These are phyloP conservation scores for Pythium biforme DNA, from an alignment of 352 stramenopile genomes.

Conservation along the genomic window DNA sequence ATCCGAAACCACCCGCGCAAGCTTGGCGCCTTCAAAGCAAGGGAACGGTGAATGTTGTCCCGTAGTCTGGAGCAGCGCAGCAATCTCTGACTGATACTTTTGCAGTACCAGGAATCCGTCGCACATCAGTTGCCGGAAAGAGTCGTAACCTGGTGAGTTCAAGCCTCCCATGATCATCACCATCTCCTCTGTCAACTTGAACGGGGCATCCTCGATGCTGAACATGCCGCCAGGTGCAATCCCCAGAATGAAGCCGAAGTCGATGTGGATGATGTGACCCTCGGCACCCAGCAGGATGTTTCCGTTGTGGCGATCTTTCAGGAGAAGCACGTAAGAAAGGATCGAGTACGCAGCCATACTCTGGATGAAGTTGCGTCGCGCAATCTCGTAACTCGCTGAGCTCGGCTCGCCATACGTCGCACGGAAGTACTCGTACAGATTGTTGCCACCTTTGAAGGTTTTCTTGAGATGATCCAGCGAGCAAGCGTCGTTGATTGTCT, in stretches of 20 bases:
- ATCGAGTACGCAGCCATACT: slow-evolving; percentile 97
- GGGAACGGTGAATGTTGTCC: slow-evolving; percentile 93
- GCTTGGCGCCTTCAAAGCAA: slow-evolving; percentile 85
- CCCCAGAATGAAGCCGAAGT: slow-evolving; percentile 99
- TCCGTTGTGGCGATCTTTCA: slow-evolving; percentile 99
- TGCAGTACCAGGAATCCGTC: slow-evolving; percentile 94
- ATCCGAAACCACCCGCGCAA: slow-evolving; percentile 60
- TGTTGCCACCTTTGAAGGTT: slow-evolving; percentile 84
- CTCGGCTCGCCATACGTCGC: slow-evolving; percentile 47
- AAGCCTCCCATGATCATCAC: slow-evolving; percentile 94
- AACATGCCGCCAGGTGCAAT: slow-evolving; percentile 97
- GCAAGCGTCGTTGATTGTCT: slow-evolving; percentile 95
- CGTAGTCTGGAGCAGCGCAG: slow-evolving; percentile 94
- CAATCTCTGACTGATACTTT: slow-evolving; percentile 91
- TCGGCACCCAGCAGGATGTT: slow-evolving; percentile 97
- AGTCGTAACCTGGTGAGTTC: slow-evolving; percentile 82
- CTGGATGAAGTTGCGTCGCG: slow-evolving; percentile 93
- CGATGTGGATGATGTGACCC: slow-evolving; percentile 98
- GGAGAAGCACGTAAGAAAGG: slow-evolving; percentile 95
- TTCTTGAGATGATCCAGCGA: slow-evolving; percentile 97
- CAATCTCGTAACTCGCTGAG: slow-evolving; percentile 47
- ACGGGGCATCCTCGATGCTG: slow-evolving; percentile 97
- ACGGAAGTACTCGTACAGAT: slow-evolving; percentile 90
- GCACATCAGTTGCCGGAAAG: slow-evolving; percentile 91
- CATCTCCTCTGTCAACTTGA: slow-evolving; percentile 98